Percentiles rank a stretch among this genome's conserved stretches.
Evolutionary conservation across 2,329 filamentous ascomycete species (phyloP).

Genomic region (Samsoniella hepiali): DNA sequence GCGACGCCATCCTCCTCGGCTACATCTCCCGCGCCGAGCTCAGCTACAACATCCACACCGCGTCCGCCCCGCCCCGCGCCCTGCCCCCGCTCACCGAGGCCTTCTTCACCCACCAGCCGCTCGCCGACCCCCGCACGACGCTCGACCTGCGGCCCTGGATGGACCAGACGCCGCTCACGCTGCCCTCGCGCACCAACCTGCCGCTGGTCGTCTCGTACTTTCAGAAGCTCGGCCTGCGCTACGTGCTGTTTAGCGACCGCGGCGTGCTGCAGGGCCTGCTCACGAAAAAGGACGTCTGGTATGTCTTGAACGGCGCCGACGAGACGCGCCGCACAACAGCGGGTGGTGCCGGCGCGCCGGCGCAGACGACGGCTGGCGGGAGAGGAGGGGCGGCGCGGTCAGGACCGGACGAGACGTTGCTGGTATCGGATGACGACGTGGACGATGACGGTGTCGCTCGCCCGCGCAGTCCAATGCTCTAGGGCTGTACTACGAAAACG

Average conservation of each 20-base stretch:
- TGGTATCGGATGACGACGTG: constrained; percentile 36
- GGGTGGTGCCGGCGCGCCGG: constrained; percentile 37
- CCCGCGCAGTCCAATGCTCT: constrained; percentile 15
- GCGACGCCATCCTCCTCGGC: constrained; percentile 76
- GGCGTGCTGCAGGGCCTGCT: constrained; percentile 80
- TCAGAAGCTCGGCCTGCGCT: constrained; percentile 86
- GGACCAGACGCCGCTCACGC: constrained; percentile 94
- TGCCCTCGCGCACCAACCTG: constrained; percentile 72
- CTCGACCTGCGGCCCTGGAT: constrained; percentile 96
- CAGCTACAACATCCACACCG: constrained; percentile 66
- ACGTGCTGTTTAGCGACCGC: constrained; percentile 81
- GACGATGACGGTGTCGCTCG: constrained; percentile 22
- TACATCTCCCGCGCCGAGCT: constrained; percentile 94
- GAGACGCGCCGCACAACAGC: constrained; percentile 48
- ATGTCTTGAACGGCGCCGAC: constrained; percentile 76
- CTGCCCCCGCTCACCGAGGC: constrained; percentile 71
- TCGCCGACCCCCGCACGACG: constrained; percentile 71
- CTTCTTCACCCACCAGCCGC: constrained; percentile 79
- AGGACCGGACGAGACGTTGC: constrained; percentile 39
- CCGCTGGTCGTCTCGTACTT: constrained; percentile 91
- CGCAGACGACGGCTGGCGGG: constrained; percentile 9
- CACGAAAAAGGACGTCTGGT: constrained; percentile 98
- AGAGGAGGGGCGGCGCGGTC: constrained; percentile 34
- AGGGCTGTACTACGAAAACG: not conserved
- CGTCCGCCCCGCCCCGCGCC: constrained; percentile 52